Evolutionary conservation across 2,329 filamentous ascomycete genomes (phyloP), one percentile per base, ranked within the genome.

Genomic region (Ascochyta rabiei): DNA sequence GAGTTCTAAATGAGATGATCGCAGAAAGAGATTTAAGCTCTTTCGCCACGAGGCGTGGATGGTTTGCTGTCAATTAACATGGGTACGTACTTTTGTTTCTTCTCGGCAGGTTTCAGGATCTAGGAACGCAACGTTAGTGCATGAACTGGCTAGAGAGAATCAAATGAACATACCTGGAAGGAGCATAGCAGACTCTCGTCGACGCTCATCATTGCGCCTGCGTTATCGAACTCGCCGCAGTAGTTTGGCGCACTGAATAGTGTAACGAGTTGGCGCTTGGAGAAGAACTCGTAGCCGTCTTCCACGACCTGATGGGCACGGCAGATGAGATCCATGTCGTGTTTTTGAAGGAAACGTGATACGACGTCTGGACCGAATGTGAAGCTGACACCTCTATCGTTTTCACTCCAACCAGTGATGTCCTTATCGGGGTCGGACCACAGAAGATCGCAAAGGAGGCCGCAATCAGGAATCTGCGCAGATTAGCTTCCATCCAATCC

Each of bases 61-160:
- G 85, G 84, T 81, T 83, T 84, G 82, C 85, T 83, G 81, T 84
- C 84, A 81, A 85, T 87, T 79, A 89, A 83, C 81, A 83, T 83
- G 81, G 87, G 85, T 76, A 96, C 93, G 84, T 96, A 98, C 93
- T 98, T 98, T 91, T 97, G 93, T 89, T 99, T 99, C 89, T 99
- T 99, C 86, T 99, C 95, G 79, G 95, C 95, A 74, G 95, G 95
- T 84, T 98, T 99, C 82, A 99, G 85, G 76, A 99, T 98, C 91
- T 96, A 53, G 10, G 38, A 15, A 13, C 21, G 24, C 24, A 48
- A 16, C 54, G 53, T 74, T 59, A 72, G 70, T 58, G 28, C 38
- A 16, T 19, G 33, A 9, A 33, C 12, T 4, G 12, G 15, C 6
- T 19, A n/a, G 39, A 2, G 18, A 31, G 1, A 8, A 41, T 23